Percentiles rank a stretch among this genome's conserved stretches.
These are phyloP conservation scores for Venturia oleaginea DNA, from an alignment of 2,329 filamentous ascomycete species.

Conservation along the genomic window DNA sequence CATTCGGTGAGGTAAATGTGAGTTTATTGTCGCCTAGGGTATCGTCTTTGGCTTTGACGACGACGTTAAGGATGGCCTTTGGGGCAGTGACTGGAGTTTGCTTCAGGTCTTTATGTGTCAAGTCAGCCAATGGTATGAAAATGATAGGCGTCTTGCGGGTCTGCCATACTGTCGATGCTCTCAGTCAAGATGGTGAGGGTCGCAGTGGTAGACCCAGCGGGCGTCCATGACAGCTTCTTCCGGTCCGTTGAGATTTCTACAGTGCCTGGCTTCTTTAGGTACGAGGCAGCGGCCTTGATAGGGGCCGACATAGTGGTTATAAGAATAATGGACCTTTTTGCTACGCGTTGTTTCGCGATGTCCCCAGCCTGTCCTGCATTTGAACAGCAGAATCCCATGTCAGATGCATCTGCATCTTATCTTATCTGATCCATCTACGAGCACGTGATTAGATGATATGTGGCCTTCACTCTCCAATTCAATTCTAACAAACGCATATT, in stretches of 20 bases:
- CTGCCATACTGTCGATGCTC: background rate
- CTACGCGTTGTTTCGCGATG: background rate
- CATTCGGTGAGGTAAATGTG: constrained; percentile 71
- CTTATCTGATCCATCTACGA: background rate
- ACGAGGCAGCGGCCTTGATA: background rate
- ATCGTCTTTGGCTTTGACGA: background rate
- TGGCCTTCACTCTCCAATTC: background rate
- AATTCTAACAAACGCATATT: background rate
- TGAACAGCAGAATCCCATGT: background rate
- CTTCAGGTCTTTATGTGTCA: background rate
- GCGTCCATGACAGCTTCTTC: background rate
- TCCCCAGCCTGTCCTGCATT: no score
- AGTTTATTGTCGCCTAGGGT: constrained; percentile 51
- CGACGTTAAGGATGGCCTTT: background rate
- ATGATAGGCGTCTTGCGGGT: background rate
- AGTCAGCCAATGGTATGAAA: background rate
- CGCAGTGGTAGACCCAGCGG: background rate
- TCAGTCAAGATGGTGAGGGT: background rate
- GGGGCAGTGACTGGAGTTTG: background rate
- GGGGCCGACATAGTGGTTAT: background rate
- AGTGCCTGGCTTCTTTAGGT: background rate
- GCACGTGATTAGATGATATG: background rate
- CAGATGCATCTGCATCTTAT: background rate
- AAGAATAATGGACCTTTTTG: background rate
- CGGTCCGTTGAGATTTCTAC: background rate